Conservation (phyloP, 345 rosid genomes). For the Citrus medica region DNA sequence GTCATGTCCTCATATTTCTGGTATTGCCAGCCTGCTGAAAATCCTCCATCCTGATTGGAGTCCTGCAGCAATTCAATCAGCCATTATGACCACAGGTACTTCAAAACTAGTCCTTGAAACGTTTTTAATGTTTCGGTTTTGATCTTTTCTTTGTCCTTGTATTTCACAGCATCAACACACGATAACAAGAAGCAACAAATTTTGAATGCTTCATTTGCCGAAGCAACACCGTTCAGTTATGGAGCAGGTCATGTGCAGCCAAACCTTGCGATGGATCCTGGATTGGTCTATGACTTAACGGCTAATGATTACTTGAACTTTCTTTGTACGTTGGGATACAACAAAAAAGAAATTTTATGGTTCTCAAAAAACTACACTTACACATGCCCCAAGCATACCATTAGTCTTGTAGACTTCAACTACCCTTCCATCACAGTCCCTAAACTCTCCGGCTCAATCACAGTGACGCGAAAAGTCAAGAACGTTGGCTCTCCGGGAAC, state of each 20-base stretch:
- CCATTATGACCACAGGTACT: constrained; percentile 75
- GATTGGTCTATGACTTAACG: constrained; percentile 62
- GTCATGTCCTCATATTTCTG: constrained; percentile 89
- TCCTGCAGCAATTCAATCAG: constrained; percentile 81
- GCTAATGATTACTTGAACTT: constrained; percentile 60
- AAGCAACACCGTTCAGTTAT: constrained; percentile 66
- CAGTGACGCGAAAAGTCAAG: constrained; percentile 50
- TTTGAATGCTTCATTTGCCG: constrained; percentile 31
- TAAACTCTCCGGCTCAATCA: constrained; percentile 27
- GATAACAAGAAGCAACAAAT: constrained; percentile 51
- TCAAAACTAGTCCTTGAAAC: constrained; percentile 9
- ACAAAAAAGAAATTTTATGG: constrained; percentile 30
- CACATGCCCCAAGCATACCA: constrained; percentile 38
- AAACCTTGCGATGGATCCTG: constrained; percentile 75
- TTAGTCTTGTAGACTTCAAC: constrained; percentile 52
- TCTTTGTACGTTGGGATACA: constrained; percentile 66
- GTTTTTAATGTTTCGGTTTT: background rate
- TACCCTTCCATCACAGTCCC: constrained; percentile 79
- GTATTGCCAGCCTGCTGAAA: constrained; percentile 70
- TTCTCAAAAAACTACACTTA: constrained; percentile 31
- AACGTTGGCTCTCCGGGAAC: constrained; percentile 65
- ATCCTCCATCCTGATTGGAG: constrained; percentile 73
- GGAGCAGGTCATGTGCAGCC: constrained; percentile 90
- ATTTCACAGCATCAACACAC: constrained; percentile 42
- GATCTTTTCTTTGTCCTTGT: background rate